Evolutionary conservation across 306 rosid species (phyloP), one percentile per base, ranked within the genome.

Genomic region (Begonia fuchsioides): DNA sequence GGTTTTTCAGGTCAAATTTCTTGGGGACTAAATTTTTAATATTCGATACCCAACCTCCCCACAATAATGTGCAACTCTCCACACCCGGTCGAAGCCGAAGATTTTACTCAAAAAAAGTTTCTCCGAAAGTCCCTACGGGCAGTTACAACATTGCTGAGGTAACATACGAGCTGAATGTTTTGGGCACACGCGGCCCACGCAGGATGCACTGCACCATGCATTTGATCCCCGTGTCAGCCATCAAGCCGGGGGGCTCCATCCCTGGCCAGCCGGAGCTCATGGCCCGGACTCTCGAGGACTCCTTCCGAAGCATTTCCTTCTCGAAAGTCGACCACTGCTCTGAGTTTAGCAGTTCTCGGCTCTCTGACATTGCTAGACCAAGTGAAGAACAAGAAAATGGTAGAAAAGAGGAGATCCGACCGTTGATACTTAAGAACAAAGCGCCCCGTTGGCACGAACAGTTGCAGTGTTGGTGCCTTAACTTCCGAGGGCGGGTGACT

Each of bases 361-460:
- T 83, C 70, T 80, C 94, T 47, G 93, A 83, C 51, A 75, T 73
- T 1, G 80, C 68, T 35, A 75, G 68, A n/a, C 58, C 75, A 11
- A 65, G 26, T 8, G 72, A 63, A 5, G 81, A 80, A 41, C 35
- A 26, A 41, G 50, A 1, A 19, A 45, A 61, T 11, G 83, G 75
- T 5, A 78, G 63, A 32, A 72, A 72, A 12, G 74, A 56, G 56
- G 72, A 82, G 70, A 52, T 39, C 20, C 75, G 83, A 56, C 90
- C 93, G 13, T 68, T 90, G 61, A 60, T 76, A 51, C 83, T 90
- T 69, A 75, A 80, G 63, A 90, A 90, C 74, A 90, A 90, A 71
- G 77, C 97, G 12, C 97, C 95, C 1, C 66, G 95, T 61, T 85
- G 95, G 95, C 95, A 85, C 1, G 93, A 81, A 53, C 93, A 81